A percentile compares a stretch with the other conserved stretches of the same genome.
phyloP scores from a whole-genome alignment of 2,329 filamentous ascomycete genomes.

The Beauveria rudraprayagi region DNA sequence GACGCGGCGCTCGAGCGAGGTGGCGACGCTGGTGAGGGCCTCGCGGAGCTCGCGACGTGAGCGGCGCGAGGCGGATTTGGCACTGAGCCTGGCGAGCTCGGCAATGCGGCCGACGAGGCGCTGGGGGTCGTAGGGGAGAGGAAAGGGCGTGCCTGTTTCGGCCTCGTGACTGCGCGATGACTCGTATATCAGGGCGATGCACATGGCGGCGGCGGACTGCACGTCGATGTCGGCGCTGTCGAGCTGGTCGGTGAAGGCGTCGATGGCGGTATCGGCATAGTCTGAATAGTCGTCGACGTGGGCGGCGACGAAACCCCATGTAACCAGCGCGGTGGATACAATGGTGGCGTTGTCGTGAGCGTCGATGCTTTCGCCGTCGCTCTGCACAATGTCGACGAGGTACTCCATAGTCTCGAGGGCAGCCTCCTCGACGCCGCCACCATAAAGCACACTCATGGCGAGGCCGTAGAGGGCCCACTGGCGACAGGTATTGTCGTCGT shows the following conservation, averaged over 20 bases:
- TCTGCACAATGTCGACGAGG: constrained; percentile 68
- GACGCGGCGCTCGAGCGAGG: constrained; percentile 45
- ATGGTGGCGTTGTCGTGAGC: constrained; percentile 63
- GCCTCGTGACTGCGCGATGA: constrained; percentile 46
- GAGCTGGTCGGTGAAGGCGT: constrained; percentile 79
- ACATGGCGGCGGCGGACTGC: constrained; percentile 68
- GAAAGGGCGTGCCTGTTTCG: constrained; percentile 39
- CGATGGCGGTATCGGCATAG: constrained; percentile 63
- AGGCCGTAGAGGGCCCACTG: constrained; percentile 71
- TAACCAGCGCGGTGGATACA: constrained; percentile 66
- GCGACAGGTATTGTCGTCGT: constrained; percentile 55
- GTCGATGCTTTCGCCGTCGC: constrained; percentile 65
- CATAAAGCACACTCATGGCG: constrained; percentile 64
- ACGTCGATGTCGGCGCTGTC: constrained; percentile 65
- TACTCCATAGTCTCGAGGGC: constrained; percentile 66
- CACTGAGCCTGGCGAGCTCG: constrained; percentile 38
- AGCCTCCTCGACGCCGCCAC: constrained; percentile 61
- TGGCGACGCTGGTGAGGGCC: constrained; percentile 43
- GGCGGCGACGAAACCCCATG: constrained; percentile 75
- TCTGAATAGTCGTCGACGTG: constrained; percentile 67
- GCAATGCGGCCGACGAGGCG: constrained; percentile 39
- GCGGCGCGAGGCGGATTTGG: constrained; percentile 42
- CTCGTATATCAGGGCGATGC: constrained; percentile 78
- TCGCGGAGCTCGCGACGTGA: constrained; percentile 40
- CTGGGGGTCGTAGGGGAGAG: constrained; percentile 44